Conservation (phyloP, 2,329 filamentous ascomycete species). For the Fusarium lyarnte region DNA sequence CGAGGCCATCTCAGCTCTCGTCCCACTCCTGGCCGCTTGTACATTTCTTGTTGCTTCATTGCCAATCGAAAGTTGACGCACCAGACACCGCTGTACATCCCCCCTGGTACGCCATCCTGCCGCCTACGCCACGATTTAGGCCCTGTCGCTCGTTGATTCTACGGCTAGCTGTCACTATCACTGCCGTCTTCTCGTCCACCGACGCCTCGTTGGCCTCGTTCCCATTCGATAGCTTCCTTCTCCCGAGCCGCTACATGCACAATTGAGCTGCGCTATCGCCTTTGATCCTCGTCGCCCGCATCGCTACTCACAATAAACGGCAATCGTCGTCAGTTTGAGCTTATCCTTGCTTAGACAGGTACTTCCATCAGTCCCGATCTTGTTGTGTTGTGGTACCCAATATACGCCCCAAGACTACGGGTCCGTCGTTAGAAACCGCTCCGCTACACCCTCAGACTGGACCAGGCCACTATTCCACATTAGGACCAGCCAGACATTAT, state of each 20-base stretch:
- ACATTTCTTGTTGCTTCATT: constrained; percentile 34
- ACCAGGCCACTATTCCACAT: constrained; percentile 49
- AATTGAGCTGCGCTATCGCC: constrained; percentile 28
- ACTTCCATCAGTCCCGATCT: constrained; percentile 38
- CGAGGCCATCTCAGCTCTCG: constrained; percentile 44
- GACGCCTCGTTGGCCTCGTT: constrained; percentile 33
- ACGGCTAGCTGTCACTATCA: constrained; percentile 32
- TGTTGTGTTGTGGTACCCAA: constrained; percentile 42
- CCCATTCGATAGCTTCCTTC: constrained; percentile 31
- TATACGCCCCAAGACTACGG: constrained; percentile 46
- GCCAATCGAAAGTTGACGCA: constrained; percentile 36
- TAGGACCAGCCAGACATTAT: constrained; percentile 56
- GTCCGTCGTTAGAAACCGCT: constrained; percentile 48
- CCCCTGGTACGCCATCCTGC: constrained; percentile 41
- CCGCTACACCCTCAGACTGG: constrained; percentile 46
- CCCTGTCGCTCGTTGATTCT: constrained; percentile 40
- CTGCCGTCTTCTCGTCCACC: constrained; percentile 23
- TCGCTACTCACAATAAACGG: constrained; percentile 32
- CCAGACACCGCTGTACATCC: constrained; percentile 33
- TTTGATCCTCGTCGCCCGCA: constrained; percentile 17
- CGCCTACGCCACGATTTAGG: constrained; percentile 39
- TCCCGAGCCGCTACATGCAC: constrained; percentile 39
- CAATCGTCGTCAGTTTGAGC: constrained; percentile 30
- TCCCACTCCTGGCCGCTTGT: constrained; percentile 43
- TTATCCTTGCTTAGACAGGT: constrained; percentile 40